phyloP scores from a whole-genome alignment of 441 rosid species.

The Gossypium davidsonii region DNA sequence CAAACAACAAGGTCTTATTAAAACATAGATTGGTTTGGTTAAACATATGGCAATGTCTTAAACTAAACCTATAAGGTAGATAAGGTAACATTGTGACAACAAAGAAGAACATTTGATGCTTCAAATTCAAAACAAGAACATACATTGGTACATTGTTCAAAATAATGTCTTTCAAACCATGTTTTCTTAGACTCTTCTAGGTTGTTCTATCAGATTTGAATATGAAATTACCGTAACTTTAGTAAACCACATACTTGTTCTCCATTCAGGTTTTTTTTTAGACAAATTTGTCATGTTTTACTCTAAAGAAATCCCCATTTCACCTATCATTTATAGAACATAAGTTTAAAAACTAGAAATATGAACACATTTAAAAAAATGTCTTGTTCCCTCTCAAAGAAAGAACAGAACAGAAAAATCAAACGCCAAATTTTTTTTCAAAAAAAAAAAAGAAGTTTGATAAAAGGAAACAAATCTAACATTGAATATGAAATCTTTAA shows the following conservation, averaged over 20 bases:
- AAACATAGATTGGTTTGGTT: neutral
- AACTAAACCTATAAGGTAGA: neutral
- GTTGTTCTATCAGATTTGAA: neutral
- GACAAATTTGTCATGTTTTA: neutral
- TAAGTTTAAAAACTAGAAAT: neutral
- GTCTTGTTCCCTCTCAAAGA: neutral
- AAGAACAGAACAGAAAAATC: neutral
- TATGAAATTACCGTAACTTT: neutral
- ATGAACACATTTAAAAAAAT: neutral
- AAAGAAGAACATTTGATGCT: neutral
- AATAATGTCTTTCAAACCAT: neutral
- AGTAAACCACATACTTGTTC: neutral
- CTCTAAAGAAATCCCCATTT: neutral
- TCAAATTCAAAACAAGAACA: neutral
- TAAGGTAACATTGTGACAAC: neutral
- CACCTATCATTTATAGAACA: neutral
- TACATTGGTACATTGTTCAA: neutral
- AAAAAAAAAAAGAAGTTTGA: too few species aligned
- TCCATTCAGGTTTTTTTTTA: neutral
- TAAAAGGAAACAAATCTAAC: neutral
- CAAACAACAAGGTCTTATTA: neutral
- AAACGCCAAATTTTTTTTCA: neutral
- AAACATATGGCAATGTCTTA: neutral
- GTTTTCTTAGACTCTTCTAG: neutral
- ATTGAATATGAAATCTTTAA: neutral